These are phyloP conservation scores for Kodamaea sagamina DNA, from an alignment of 805 yeast species.

Conservation along the genomic window DNA sequence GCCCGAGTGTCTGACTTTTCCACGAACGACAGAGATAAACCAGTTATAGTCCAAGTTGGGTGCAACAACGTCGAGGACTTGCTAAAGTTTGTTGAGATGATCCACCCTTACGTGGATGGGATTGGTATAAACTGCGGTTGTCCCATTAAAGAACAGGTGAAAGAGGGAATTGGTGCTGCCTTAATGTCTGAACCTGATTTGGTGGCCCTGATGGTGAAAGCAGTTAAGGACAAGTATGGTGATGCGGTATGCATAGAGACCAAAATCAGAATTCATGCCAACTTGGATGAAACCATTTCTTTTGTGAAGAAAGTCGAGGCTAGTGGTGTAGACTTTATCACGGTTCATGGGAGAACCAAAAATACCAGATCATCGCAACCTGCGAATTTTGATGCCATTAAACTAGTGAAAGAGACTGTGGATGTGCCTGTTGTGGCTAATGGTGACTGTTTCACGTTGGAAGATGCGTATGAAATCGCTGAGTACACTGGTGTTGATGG, in stretches of 20 bases:
- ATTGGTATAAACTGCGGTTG: slow-evolving; percentile 97
- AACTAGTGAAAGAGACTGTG: slow-evolving; percentile 54
- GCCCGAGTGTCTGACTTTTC: slow-evolving; percentile 87
- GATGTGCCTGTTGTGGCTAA: slow-evolving; percentile 89
- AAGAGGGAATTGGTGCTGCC: slow-evolving; percentile 98
- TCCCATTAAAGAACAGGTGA: slow-evolving; percentile 90
- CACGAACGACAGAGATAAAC: slow-evolving; percentile 68
- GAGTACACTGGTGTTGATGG: slow-evolving; percentile 80
- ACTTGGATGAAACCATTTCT: slow-evolving; percentile 67
- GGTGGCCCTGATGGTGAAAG: slow-evolving; percentile 80
- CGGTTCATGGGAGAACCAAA: slow-evolving; percentile 91
- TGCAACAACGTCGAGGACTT: slow-evolving; percentile 82
- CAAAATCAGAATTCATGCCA: slow-evolving; percentile 84
- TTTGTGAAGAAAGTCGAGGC: slow-evolving; percentile 74
- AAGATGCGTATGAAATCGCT: slow-evolving; percentile 66
- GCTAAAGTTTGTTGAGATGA: slow-evolving; percentile 80
- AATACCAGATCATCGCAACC: slow-evolving; percentile 83
- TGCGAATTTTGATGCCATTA: slow-evolving; percentile 81
- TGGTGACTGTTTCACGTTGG: slow-evolving; percentile 82
- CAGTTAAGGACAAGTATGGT: slow-evolving; percentile 77
- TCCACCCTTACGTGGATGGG: slow-evolving; percentile 89
- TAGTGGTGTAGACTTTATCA: slow-evolving; percentile 91
- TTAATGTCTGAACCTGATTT: slow-evolving; percentile 80
- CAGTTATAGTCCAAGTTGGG: slow-evolving; percentile 88
- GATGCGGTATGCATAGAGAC: slow-evolving; percentile 78